A percentile compares a stretch with the other conserved stretches of the same genome.
Evolutionary conservation across 2,329 filamentous ascomycete species (phyloP).

Genomic region (Colletotrichum sublineola): DNA sequence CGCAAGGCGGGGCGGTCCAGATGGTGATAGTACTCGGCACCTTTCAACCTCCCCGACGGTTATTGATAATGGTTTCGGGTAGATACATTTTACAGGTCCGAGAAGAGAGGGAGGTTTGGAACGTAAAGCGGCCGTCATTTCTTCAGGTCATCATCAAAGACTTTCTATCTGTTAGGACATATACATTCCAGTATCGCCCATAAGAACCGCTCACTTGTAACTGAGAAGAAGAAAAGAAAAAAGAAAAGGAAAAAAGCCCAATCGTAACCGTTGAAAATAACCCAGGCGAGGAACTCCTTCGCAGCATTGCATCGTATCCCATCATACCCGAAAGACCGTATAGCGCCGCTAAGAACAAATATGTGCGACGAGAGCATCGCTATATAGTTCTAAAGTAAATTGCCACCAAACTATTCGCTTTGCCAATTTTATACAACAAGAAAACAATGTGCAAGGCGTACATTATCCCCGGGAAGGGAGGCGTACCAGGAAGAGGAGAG

Average conservation of each 20-base stretch:
- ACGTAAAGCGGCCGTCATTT: slow-evolving; percentile 10
- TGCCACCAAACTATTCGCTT: neutral
- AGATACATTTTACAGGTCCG: neutral
- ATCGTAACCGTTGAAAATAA: neutral
- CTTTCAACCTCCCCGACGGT: neutral
- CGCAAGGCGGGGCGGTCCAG: neutral
- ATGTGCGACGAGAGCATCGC: neutral
- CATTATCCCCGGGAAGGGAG: neutral
- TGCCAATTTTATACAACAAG: neutral
- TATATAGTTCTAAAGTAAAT: neutral
- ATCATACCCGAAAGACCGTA: neutral
- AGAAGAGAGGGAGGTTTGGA: neutral
- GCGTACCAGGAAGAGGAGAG: neutral
- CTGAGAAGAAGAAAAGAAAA: neutral
- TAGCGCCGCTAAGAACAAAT: neutral
- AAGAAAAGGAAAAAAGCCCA: neutral
- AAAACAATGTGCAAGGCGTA: neutral
- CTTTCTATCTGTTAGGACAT: slow-evolving; percentile 8
- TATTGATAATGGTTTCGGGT: neutral
- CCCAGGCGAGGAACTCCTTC: neutral
- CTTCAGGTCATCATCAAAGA: slow-evolving; percentile 19
- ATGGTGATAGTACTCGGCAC: neutral
- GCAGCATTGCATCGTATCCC: neutral
- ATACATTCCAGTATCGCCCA: neutral
- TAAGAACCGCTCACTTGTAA: neutral